Evolutionary conservation across 257 asterid species (phyloP), one percentile per base, ranked within the genome.

Genomic region (Solanum acaule): DNA sequence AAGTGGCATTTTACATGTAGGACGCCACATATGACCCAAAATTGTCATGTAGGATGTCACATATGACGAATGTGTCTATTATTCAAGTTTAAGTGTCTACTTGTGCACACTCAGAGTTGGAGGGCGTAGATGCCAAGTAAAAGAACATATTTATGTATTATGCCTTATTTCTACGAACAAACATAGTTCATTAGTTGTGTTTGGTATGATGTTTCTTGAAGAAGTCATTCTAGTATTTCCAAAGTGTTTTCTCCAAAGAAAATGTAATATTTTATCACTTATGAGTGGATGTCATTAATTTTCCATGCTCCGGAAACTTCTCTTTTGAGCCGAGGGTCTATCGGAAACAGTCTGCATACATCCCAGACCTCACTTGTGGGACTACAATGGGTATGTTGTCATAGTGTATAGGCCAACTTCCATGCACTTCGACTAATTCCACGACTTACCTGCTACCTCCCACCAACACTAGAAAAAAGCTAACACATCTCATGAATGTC

Each of bases 381-480:
- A 68, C 37, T 29, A 68, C 10, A 68, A 3, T 12, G 10, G 35
- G 9, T 27, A 68, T 68, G 35, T 27, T 7, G 38, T 20, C 2
- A 0, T 72, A 23, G 46, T 20, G 46, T 34, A 11, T 1, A 9
- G 0, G 31, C 10, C 11, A 75, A 13, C 11, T 75, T 75, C 0
- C 11, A 75, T 37, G 52, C 44, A 75, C 3, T 44, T 37, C 10
- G 0, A 75, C 52, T 75, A 37, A 37, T 37, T 75, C 33, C 83
- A 75, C 6, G 15, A 10, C 0, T 0, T 34, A 73, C 81, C 46
- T 10, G 2, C 9, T 75, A 22, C 20, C 0, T 20, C 2, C 31
- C 52, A 37, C 83, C 0, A 37, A 0, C 52, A 37, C 83, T 75
- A 75, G 31, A 11, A 22, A 22, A 75, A 35, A 37, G 31, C 10